Percentiles rank a stretch among this genome's conserved stretches.
phyloP scores from a whole-genome alignment of 768 basidiomycete species.

The Gelatoporia subvermispora region DNA sequence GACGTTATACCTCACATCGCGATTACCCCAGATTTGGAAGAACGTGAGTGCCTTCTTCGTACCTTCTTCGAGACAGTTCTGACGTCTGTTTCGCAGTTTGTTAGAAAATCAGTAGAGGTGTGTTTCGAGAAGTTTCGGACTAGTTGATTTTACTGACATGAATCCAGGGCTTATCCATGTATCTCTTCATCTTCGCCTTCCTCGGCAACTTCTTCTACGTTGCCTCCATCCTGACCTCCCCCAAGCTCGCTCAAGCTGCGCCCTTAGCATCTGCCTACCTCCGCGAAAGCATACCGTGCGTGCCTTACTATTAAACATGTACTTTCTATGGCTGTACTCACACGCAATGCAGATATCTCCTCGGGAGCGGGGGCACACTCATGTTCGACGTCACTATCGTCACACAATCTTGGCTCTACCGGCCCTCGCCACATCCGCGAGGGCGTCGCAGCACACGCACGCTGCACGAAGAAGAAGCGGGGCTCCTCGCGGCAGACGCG shows the following conservation, averaged over 20 bases:
- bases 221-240: constrained; percentile 79
- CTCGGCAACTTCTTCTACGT: constrained; percentile 93
- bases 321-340: background rate
- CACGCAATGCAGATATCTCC: background rate
- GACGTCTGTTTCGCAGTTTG: constrained; percentile 46
- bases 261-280: constrained; percentile 63
- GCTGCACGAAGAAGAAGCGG: constrained; percentile 25
- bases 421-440: constrained; percentile 22
- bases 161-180: constrained; percentile 82
- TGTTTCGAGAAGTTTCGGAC: too few relatives aligned
- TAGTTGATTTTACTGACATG: background rate
- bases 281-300: constrained; percentile 81
- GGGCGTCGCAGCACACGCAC: constrained; percentile 17
- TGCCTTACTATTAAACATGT: constrained; percentile 9
- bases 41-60: constrained; percentile 59
- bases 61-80: constrained; percentile 5
- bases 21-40: constrained; percentile 98
- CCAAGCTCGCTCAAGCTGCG: constrained; percentile 51
- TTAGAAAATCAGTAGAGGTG: constrained; percentile 86
- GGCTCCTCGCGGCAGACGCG: constrained; percentile 20
- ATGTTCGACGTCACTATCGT: constrained; percentile 93
- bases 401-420: constrained; percentile 77
- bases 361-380: constrained; percentile 76
- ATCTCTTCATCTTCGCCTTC: constrained; percentile 91
- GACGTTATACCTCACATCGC: constrained; percentile 85